phyloP scores from a whole-genome alignment of 345 rosid species.

The Noccaea caerulescens region DNA sequence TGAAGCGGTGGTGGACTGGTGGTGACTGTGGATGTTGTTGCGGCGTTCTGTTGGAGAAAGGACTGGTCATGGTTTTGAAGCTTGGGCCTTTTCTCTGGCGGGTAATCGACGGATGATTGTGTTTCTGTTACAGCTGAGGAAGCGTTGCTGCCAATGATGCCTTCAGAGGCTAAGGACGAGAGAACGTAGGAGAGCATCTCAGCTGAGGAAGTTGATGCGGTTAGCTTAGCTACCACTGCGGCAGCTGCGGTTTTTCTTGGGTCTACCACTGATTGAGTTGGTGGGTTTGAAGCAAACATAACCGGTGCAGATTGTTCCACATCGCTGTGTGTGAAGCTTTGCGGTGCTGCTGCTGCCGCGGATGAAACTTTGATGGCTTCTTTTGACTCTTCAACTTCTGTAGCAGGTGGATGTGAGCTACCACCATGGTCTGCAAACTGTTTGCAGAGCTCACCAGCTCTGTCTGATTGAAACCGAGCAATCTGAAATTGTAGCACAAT shows the following conservation, averaged over 20 bases:
- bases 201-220: slow-evolving; percentile 90
- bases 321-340: slow-evolving; percentile 51
- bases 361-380: slow-evolving; percentile 43
- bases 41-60: slow-evolving; percentile 55
- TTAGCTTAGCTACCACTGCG: slow-evolving; percentile 81
- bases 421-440: slow-evolving; percentile 51
- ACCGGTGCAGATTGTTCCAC: slow-evolving; percentile 68
- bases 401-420: slow-evolving; percentile 41
- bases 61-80: slow-evolving; percentile 58
- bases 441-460: slow-evolving; percentile 52
- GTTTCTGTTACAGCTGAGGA: slow-evolving; percentile 32
- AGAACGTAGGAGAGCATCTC: slow-evolving; percentile 95
- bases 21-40: slow-evolving; percentile 66
- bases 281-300: slow-evolving; percentile 59
- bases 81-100: slow-evolving; percentile 81
- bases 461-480: slow-evolving; percentile 66
- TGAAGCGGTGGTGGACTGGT: slow-evolving; percentile 54
- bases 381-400: slow-evolving; percentile 52
- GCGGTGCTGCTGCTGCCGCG: slow-evolving; percentile 44
- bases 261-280: slow-evolving; percentile 54
- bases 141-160: slow-evolving; percentile 54
- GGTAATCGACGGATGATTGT: slow-evolving; percentile 52
- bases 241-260: slow-evolving; percentile 82
- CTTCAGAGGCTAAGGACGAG: slow-evolving; percentile 91
- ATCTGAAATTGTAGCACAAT: slow-evolving; percentile 42